Evolutionary conservation across 768 basidiomycete species (phyloP), one percentile per base, ranked within the genome.

Genomic region (Leccinum imitatum): DNA sequence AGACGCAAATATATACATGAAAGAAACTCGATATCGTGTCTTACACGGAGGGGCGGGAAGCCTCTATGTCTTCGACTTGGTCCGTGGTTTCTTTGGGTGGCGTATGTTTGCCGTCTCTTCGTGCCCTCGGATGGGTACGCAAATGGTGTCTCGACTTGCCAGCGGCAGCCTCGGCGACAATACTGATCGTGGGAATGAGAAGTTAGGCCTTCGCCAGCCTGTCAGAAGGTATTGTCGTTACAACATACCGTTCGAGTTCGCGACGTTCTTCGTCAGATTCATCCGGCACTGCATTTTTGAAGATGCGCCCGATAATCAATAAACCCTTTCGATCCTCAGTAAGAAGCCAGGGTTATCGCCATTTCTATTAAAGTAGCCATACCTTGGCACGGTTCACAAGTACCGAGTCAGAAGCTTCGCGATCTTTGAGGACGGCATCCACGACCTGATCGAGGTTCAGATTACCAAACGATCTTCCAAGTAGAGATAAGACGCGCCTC

Each of bases 251-350:
- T 76, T 99, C 97, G 19, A 99, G 84, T 74, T 98, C 94, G 52
- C 97, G 83, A 25, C 97, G 86, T 69, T 97, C 97, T 70, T 90
- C 90, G 69, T 97, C 95, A 8, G 91, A 87, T 70, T 92, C 94
- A 69, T 98, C 96, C 3, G 97, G 90, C 31, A 82, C 71, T 0
- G 91, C 84, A 4, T 81, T 76, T 73, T 95, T 96, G 81, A 98
- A 96, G 65, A 96, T 87, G 15, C 89, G 89, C 7, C 96, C 97
- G 35, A 90, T 88, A 15, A 93, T 79, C 58, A 98, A 77, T n/a
- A 98, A 79, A 47, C 90, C 95, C 89, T 94, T 67, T 6, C 25
- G 7, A 54, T 31, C 35, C 6, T 46, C 9, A 48, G 63, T 59
- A 25, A 62, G 54, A 44, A 56, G 21, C 33, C 17, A 37, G 35